phyloP scores from a whole-genome alignment of 495 filamentous ascomycete genomes.

The Aspergillus sparsus region DNA sequence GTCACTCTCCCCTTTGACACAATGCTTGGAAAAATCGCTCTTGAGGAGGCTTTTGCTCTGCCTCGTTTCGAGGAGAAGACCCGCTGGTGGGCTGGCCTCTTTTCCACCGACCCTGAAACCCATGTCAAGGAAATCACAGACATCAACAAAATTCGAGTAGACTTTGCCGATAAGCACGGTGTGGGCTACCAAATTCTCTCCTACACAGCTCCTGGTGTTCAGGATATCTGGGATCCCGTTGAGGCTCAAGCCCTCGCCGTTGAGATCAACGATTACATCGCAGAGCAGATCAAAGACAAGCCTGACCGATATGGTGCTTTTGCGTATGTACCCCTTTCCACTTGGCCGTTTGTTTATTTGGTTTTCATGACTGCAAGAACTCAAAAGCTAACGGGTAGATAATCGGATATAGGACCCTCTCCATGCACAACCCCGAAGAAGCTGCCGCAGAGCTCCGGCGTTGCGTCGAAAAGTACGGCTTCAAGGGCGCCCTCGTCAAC shows the following conservation, averaged over 20 bases:
- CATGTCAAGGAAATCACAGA: slow-evolving; percentile 48
- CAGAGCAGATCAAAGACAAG: slow-evolving; percentile 48
- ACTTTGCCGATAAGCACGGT: slow-evolving; percentile 57
- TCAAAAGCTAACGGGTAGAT: slow-evolving; percentile 11
- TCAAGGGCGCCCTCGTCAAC: slow-evolving; percentile 61
- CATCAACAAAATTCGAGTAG: slow-evolving; percentile 52
- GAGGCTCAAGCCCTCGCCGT: slow-evolving; percentile 47
- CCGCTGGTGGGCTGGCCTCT: slow-evolving; percentile 48
- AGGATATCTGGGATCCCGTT: slow-evolving; percentile 55
- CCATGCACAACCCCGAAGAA: slow-evolving; percentile 57
- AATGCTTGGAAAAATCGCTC: slow-evolving; percentile 55
- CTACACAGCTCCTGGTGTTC: slow-evolving; percentile 56
- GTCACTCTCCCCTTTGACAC: slow-evolving; percentile 14
- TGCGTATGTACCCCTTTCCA: slow-evolving; percentile 32
- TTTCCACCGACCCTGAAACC: slow-evolving; percentile 45
- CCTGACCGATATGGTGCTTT: slow-evolving; percentile 60
- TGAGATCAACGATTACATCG: slow-evolving; percentile 61
- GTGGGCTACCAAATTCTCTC: slow-evolving; percentile 63
- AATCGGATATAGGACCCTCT: slow-evolving; percentile 37
- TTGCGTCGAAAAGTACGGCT: slow-evolving; percentile 56
- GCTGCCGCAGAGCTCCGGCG: slow-evolving; percentile 57
- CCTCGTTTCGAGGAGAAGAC: slow-evolving; percentile 51
- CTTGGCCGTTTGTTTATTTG: not conserved
- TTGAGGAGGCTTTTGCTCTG: slow-evolving; percentile 54
- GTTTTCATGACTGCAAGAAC: not conserved